A percentile compares a stretch with the other conserved stretches of the same genome.
Evolutionary conservation across 768 basidiomycete species (phyloP).

Genomic region (Xerocomellus intermedius): DNA sequence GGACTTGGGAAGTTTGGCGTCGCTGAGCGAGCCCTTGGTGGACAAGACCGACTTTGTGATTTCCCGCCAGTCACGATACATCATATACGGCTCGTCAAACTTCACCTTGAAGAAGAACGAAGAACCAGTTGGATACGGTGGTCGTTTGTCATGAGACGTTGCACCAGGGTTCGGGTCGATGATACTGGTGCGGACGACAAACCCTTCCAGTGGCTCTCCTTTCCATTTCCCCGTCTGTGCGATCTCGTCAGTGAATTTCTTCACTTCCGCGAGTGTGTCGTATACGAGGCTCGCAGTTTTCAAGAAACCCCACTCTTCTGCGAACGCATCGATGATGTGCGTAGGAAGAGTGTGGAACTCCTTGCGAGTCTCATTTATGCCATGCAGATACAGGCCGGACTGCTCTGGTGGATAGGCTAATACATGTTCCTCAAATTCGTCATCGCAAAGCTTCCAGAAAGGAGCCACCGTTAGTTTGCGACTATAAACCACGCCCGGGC

Average conservation of each 20-base stretch:
- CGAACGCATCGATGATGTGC: slow-evolving; percentile 70
- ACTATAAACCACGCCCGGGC: neutral
- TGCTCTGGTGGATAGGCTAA: slow-evolving; percentile 76
- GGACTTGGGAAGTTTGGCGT: slow-evolving; percentile 50
- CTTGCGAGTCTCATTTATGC: slow-evolving; percentile 70
- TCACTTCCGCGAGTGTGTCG: slow-evolving; percentile 63
- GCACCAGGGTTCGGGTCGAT: slow-evolving; percentile 37
- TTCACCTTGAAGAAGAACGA: slow-evolving; percentile 99
- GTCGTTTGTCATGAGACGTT: slow-evolving; percentile 31
- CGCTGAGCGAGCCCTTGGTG: slow-evolving; percentile 30
- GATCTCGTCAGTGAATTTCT: slow-evolving; percentile 66
- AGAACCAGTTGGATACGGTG: slow-evolving; percentile 74
- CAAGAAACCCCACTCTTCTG: slow-evolving; percentile 90
- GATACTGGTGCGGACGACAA: slow-evolving; percentile 84
- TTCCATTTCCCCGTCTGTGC: slow-evolving; percentile 73
- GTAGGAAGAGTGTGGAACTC: slow-evolving; percentile 73
- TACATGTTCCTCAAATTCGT: slow-evolving; percentile 96
- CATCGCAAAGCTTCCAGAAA: slow-evolving; percentile 83
- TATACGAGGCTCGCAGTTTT: slow-evolving; percentile 58
- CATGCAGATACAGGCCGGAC: slow-evolving; percentile 92
- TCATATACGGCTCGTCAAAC: slow-evolving; percentile 98
- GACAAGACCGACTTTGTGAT: slow-evolving; percentile 76
- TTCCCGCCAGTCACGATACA: slow-evolving; percentile 98
- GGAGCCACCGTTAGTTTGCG: neutral
- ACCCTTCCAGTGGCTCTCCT: slow-evolving; percentile 86